Base-by-base conservation (phyloP, 1,284 basidiomycete genomes). In the Moesziomyces sp. region DNA sequence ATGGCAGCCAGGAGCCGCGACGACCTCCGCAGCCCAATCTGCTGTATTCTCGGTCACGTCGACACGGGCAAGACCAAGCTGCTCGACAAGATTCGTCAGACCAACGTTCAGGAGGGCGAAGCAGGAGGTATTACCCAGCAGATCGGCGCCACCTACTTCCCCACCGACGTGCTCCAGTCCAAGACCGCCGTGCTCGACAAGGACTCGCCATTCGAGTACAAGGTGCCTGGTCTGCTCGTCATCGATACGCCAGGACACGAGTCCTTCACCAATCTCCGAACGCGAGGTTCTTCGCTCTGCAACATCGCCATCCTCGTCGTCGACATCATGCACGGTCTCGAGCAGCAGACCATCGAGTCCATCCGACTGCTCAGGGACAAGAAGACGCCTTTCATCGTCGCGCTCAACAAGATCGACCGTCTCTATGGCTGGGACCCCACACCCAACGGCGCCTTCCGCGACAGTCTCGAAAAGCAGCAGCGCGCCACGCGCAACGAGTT, bases 131-230 rank as follows among this genome's bases (percentile, higher is more conserved):
- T 99, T 85, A 99, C 97, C 0, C 97, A 99, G 86, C 97, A 99
- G 85, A 99, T 99, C 78, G 97, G 97, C 88, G 97, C 97, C n/a
- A 99, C 97, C 0, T 99, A 97, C 88, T 99, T 99, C 90, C 97
- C 97, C 49, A 91, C 92, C 51, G 92, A 95, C n/a, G 94, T 94
- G 8, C 97, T 99, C 84, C 90, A 91, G 85, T 89, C 89, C 58
- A 99, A 99, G 88, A 98, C 96, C 1, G 87, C 88, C 19, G 94
- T 97, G 19, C 87, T 99, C 85, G 96, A 97, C 86, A 91, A 89
- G 86, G 91, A 93, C 76, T 90, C 90, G 63, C 86, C 86, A 38
- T 91, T 93, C 86, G 93, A 98, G 79, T 97, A 96, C 88, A 96
- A 98, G 86, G 91, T 98, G 66, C 97, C 97, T 35, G 97, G 97